Evolutionary conservation across 371 early-diverging fungal genomes (phyloP), one percentile per base, ranked within the genome.

Genomic region (Coemansia sp.): DNA sequence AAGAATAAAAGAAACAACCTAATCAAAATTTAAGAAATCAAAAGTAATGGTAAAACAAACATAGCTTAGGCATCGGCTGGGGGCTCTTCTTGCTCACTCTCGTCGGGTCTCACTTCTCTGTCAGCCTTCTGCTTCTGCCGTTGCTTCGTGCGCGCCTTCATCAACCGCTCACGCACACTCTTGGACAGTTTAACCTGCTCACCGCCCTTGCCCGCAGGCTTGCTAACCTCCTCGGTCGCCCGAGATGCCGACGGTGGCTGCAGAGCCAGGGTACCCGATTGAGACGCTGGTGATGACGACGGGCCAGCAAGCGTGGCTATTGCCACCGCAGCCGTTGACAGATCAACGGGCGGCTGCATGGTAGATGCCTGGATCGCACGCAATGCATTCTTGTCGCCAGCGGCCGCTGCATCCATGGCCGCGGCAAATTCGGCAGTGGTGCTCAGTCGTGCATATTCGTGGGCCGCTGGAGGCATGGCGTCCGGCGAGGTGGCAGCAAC

Each of bases 141-240:
- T 58, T 72, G 72, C 58, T 67, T 72, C 68, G 60, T 63, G 7
- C 64, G 60, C 10, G 72, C 72, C 54, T 61, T 64, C 64, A 68
- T 61, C 49, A 72, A 51, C 31, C 72, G 72, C 18, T 72, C 68
- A 5, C 72, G 64, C 39, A 72, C 72, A 42, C 60, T 67, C 39
- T 64, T 64, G 0, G 69, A 54, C 12, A 72, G 60, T 53, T 68
- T 68, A 43, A 61, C 58, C 32, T 67, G 46, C 31, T 49, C 52
- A 47, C 47, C 29, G 1, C 33, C 10, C 16, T 55, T 43, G 34
- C 29, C 37, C 2, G 50, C 44, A 1, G 54, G 14, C 34, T 37
- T 31, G 31, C 14, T 51, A 14, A 34, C n/a, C 51, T 51, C 31
- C 12, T 14, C 8, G 5, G 29, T 16, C 14, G 51, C 46, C 18